These are phyloP conservation scores for Hibiscus mutabilis DNA, from an alignment of 345 rosid genomes.

Conservation along the genomic window DNA sequence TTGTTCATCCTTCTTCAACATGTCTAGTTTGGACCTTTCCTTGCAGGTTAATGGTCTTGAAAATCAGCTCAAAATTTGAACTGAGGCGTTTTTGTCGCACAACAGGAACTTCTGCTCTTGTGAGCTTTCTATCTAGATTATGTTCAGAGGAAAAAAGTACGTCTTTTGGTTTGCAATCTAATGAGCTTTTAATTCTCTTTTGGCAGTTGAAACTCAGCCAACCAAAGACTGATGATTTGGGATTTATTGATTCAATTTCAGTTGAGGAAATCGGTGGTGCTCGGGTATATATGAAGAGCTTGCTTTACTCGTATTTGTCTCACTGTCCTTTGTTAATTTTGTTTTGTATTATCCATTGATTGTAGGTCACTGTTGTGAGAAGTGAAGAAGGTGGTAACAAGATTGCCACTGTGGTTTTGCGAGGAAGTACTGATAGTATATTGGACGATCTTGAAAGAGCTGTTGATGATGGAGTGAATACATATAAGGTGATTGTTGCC, in stretches of 20 bases:
- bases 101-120: conserved; percentile 21
- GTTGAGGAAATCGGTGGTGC: conserved; percentile 97
- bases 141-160: not conserved
- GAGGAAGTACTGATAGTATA: conserved; percentile 95
- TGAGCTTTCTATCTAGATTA: conserved; percentile 25
- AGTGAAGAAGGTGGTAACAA: conserved; percentile 95
- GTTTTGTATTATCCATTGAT: not conserved
- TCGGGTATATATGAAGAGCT: conserved; percentile 44
- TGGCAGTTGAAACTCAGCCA: conserved; percentile 83
- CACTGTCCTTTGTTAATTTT: not conserved
- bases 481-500: conserved; percentile 67
- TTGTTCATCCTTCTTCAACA: not conserved
- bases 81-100: conserved; percentile 81
- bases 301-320: not conserved
- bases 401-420: conserved; percentile 74
- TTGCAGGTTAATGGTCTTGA: conserved; percentile 89
- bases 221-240: conserved; percentile 85
- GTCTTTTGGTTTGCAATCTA: conserved; percentile 15
- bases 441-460: conserved; percentile 99
- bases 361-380: conserved; percentile 51
- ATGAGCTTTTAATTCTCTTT: conserved; percentile 9
- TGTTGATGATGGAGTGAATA: conserved; percentile 97
- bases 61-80: conserved; percentile 98
- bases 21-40: conserved; percentile 16
- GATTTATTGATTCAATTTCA: conserved; percentile 76